Evolutionary conservation across 2,329 filamentous ascomycete genomes (phyloP).

Genomic region (Akanthomyces uredinophilus): DNA sequence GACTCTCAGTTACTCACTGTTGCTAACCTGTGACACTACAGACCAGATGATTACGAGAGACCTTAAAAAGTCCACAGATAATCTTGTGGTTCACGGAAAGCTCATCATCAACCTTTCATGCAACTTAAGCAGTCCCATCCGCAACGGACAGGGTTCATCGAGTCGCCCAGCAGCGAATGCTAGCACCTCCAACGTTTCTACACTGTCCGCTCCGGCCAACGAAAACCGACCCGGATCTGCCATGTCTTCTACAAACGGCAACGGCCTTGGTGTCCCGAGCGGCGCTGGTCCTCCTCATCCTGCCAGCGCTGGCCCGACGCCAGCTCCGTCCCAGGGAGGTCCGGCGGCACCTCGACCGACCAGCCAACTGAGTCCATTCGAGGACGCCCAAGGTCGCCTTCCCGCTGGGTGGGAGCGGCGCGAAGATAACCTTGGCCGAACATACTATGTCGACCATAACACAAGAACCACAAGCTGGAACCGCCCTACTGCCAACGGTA

Average conservation of each 20-base stretch:
- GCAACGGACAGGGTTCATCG: conserved; percentile 41
- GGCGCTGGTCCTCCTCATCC: conserved; percentile 41
- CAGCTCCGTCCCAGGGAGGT: conserved; percentile 26
- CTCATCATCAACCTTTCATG: conserved; percentile 95
- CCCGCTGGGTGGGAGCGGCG: conserved; percentile 93
- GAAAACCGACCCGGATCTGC: conserved; percentile 50
- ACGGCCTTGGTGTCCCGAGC: conserved; percentile 34
- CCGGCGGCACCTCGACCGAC: conserved; percentile 27
- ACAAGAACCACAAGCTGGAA: conserved; percentile 96
- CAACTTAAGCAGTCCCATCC: conserved; percentile 69
- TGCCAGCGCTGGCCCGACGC: conserved; percentile 40
- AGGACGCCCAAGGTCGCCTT: conserved; percentile 89
- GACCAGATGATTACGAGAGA: conserved; percentile 98
- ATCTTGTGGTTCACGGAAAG: conserved; percentile 95
- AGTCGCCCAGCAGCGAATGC: conserved; percentile 32
- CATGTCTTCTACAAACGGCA: conserved; percentile 46
- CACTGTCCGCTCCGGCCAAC: conserved; percentile 37
- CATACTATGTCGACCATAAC: conserved; percentile 98
- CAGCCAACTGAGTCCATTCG: conserved; percentile 75
- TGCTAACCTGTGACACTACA: conserved; percentile 38
- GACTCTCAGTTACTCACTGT: conserved; percentile 13
- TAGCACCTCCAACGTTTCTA: conserved; percentile 18
- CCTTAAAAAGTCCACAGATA: conserved; percentile 96
- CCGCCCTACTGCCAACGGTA: conserved; percentile 73
- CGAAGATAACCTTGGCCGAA: conserved; percentile 90